Evolutionary conservation across 768 basidiomycete species (phyloP), one percentile per base, ranked within the genome.

Genomic region (Russula sp.): DNA sequence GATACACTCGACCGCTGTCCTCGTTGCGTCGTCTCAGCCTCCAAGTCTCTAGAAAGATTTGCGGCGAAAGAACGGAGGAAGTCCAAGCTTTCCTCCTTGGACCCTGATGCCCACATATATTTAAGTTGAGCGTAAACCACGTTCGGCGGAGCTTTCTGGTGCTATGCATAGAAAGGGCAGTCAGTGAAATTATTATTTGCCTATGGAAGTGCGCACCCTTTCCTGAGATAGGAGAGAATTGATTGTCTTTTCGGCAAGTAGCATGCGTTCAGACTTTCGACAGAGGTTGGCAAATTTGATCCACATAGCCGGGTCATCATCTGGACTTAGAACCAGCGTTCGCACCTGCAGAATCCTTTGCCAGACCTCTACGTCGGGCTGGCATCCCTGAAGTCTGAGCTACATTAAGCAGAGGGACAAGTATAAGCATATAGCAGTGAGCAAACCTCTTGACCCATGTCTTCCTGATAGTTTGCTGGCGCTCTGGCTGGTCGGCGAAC

Each of bases 361-460:
- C 97, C 97, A 99, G 5, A 97, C 93, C 74, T 99, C 97, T 38
- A 98, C 96, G 69, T 98, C 97, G 25, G 93, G 92, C 70, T 98
- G 94, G 74, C 95, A 98, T 1, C 94, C 97, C 76, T 92, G 88
- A 43, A 99, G 74, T 61, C 95, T 95, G 63, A 32, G 63, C 16
- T 34, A n/a, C 11, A 22, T 34, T 60, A 38, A 65, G 36, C 39
- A 47, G 36, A 46, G 7, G 25, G 38, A 10, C n/a, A 22, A 34
- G 41, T 45, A 43, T 34, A 16, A 34, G 25, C 25, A 7, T 49
- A 29, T 9, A 22, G n/a, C 2, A 3, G 25, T 29, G 34, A 39
- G 61, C 78, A 65, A 61, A 92, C 93, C 96, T 81, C 70, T 93
- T 94, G 85, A 96, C 93, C 97, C 97, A 99, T 0, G 96, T 98